phyloP scores from a whole-genome alignment of 2,329 filamentous ascomycete species.

The Exophiala spinifera region DNA sequence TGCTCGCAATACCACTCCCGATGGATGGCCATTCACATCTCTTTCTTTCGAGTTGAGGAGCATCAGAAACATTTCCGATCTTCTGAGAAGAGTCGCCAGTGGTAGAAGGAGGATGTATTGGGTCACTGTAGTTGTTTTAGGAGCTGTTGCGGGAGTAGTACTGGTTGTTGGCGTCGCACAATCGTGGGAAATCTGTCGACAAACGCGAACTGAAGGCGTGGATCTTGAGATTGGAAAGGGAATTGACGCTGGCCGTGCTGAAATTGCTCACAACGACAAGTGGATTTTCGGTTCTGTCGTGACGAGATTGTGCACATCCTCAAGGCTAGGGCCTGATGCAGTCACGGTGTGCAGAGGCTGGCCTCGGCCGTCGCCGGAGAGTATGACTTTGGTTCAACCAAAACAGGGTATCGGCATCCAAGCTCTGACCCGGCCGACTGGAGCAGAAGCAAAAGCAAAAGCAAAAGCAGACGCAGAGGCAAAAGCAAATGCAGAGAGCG shows the following conservation, averaged over 20 bases:
- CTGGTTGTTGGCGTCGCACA: neutral
- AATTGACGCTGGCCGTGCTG: neutral
- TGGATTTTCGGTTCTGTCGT: neutral
- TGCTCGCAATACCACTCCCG: too few species aligned
- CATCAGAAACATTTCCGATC: too few species aligned
- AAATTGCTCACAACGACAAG: neutral
- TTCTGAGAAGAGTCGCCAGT: neutral
- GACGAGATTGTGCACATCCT: neutral
- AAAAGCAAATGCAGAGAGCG: neutral
- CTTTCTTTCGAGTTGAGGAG: too few species aligned
- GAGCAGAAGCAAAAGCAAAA: neutral
- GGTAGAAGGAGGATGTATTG: neutral
- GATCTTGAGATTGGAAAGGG: neutral
- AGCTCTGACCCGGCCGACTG: too few species aligned
- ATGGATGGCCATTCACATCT: too few species aligned
- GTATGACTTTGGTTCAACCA: too few species aligned
- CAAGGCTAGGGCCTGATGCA: too few species aligned
- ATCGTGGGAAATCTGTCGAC: neutral
- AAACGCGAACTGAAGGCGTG: neutral
- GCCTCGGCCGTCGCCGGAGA: too few species aligned
- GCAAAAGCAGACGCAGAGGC: neutral
- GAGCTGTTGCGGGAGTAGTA: neutral
- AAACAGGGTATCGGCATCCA: too few species aligned
- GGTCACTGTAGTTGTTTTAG: neutral
- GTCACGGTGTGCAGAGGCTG: too few species aligned